Percentiles rank a stretch among this genome's conserved stretches.
These are phyloP conservation scores for Diospyros kaki DNA, from an alignment of 148 eudicot genomes.

Conservation along the genomic window DNA sequence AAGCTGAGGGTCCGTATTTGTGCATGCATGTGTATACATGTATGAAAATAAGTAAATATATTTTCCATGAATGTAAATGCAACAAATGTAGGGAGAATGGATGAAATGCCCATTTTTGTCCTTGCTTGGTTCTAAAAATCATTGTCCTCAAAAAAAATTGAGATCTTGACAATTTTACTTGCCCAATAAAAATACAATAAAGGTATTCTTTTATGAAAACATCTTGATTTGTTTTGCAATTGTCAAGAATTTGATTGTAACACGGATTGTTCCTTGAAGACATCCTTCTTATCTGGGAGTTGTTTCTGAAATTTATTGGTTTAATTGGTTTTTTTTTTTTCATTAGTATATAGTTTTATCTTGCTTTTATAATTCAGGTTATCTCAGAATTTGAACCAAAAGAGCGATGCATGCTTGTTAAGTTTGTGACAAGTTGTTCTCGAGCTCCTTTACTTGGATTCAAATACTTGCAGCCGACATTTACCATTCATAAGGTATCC, in stretches of 20 bases:
- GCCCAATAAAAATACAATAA: too few species aligned
- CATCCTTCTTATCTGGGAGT: not conserved
- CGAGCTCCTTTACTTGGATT: slow-evolving; percentile 96
- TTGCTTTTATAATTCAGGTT: slow-evolving; percentile 43
- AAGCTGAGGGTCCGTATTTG: too few species aligned
- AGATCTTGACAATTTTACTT: too few species aligned
- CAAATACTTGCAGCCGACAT: slow-evolving; percentile 89
- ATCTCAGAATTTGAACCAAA: slow-evolving; percentile 69
- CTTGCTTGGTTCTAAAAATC: too few species aligned
- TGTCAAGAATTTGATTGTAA: not conserved
- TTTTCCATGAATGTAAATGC: too few species aligned
- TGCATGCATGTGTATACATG: too few species aligned
- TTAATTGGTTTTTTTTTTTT: not conserved
- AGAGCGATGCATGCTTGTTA: slow-evolving; percentile 85
- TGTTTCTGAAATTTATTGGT: not conserved
- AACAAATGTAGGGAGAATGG: too few species aligned
- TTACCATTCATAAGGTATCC: slow-evolving; percentile 90
- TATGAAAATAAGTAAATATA: too few species aligned
- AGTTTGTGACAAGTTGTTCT: slow-evolving; percentile 97
- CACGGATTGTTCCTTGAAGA: not conserved
- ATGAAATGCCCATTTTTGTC: too few species aligned
- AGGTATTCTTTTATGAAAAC: too few species aligned
- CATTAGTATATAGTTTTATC: slow-evolving; percentile 1
- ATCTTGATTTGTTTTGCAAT: not conserved
- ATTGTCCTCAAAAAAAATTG: too few species aligned